These are phyloP conservation scores for Euphorbia schlechtendalii DNA, from an alignment of 441 rosid species.

Conservation along the genomic window DNA sequence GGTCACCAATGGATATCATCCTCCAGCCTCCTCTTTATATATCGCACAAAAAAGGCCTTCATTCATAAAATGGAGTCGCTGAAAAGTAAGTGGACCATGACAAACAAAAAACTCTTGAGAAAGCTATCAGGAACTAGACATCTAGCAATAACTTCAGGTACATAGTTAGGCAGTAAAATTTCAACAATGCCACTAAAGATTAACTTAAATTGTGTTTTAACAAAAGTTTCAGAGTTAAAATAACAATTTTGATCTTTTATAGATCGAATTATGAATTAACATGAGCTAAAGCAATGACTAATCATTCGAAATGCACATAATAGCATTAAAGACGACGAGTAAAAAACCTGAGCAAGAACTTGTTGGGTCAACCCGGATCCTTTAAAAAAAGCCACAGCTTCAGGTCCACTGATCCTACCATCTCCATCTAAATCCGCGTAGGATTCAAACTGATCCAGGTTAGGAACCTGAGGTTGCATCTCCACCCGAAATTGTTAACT, in stretches of 20 bases:
- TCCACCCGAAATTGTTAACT: slow-evolving; percentile 14
- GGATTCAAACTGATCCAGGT: slow-evolving; percentile 77
- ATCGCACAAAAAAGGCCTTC: neutral
- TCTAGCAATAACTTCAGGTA: neutral
- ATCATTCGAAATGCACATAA: too few species aligned
- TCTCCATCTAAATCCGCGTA: slow-evolving; percentile 97
- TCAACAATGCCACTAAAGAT: neutral
- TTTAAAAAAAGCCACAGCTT: slow-evolving; percentile 85
- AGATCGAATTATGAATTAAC: too few species aligned
- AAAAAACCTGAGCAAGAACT: slow-evolving; percentile 81
- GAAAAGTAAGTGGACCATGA: neutral
- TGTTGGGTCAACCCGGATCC: slow-evolving; percentile 81
- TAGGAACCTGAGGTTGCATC: slow-evolving; percentile 32
- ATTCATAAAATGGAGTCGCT: neutral
- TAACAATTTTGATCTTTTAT: slow-evolving; percentile 8
- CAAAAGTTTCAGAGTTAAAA: neutral
- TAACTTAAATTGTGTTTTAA: neutral
- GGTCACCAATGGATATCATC: neutral
- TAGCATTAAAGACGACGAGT: slow-evolving; percentile 25
- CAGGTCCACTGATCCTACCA: slow-evolving; percentile 84
- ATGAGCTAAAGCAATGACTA: too few species aligned
- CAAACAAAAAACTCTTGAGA: too few species aligned
- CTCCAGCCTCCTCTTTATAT: neutral
- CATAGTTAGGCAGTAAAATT: neutral
- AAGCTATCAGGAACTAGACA: neutral